Conservation (phyloP, 768 basidiomycete genomes). For the Boletus edulis region DNA sequence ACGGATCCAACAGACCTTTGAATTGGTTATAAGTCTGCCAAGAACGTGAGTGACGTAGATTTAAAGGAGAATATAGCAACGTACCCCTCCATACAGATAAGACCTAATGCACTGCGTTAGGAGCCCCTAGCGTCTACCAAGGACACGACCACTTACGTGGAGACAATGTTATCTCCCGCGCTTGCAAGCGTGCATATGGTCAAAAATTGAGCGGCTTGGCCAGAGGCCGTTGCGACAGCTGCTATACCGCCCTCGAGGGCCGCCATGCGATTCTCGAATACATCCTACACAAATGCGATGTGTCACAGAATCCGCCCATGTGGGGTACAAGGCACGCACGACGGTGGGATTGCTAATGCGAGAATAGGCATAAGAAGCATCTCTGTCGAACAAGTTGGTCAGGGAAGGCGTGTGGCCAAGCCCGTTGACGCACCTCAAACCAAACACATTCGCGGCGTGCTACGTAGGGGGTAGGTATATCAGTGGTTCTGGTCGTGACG, state of each 20-base stretch:
- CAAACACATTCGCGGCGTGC: conserved; percentile 16
- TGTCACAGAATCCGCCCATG: background rate
- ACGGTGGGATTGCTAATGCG: conserved; percentile 23
- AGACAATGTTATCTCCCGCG: conserved; percentile 76
- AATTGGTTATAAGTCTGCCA: conserved; percentile 20
- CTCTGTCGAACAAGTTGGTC: conserved; percentile 1
- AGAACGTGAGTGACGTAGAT: background rate
- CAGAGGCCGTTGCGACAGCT: conserved; percentile 71
- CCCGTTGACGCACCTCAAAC: conserved; percentile 4
- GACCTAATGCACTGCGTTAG: conserved; percentile 4
- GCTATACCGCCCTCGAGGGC: conserved; percentile 79
- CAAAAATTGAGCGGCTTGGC: conserved; percentile 77
- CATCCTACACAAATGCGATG: conserved; percentile 42
- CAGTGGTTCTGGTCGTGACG: no score
- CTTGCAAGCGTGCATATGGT: conserved; percentile 59
- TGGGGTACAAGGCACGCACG: background rate
- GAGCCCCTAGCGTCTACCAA: conserved; percentile 11
- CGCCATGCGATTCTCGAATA: conserved; percentile 77
- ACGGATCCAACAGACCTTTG: conserved; percentile 6
- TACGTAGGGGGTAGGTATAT: background rate
- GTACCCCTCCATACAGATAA: conserved; percentile 20
- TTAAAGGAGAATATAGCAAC: background rate
- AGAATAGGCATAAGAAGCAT: conserved; percentile 10
- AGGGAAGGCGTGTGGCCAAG: background rate
- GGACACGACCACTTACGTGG: conserved; percentile 53